phyloP scores from a whole-genome alignment of 208 protist species.

The Trypanosoma congolense region DNA sequence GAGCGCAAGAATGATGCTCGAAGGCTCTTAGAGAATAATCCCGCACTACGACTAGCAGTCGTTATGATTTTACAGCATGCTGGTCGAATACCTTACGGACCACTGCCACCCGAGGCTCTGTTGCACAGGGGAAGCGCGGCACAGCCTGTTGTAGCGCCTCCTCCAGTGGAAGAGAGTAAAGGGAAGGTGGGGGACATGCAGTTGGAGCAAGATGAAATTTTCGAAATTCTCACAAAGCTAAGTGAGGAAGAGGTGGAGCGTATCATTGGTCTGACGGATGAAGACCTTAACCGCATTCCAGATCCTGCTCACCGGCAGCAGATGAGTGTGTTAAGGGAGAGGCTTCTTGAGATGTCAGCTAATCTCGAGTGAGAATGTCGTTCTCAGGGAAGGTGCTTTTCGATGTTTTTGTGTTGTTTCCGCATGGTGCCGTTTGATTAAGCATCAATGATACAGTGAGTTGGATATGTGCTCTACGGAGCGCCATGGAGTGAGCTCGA shows the following conservation, averaged over 20 bases:
- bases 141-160: slow-evolving; percentile 4
- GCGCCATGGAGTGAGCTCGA: not conserved
- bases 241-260: slow-evolving; percentile 77
- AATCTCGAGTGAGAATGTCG: slow-evolving; percentile 34
- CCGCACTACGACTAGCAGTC: slow-evolving; percentile 61
- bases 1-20: slow-evolving; percentile 62
- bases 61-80: slow-evolving; percentile 85
- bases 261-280: slow-evolving; percentile 58
- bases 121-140: slow-evolving; percentile 11
- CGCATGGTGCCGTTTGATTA: too few species aligned
- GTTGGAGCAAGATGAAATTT: slow-evolving; percentile 59
- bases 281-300: slow-evolving; percentile 54
- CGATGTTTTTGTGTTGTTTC: too few species aligned
- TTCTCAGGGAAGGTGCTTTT: too few species aligned
- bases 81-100: slow-evolving; percentile 36
- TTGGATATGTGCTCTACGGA: too few species aligned
- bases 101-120: slow-evolving; percentile 52
- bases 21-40: slow-evolving; percentile 56
- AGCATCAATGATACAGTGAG: too few species aligned
- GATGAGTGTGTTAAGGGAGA: slow-evolving; percentile 51
- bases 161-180: slow-evolving; percentile 5
- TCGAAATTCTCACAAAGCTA: slow-evolving; percentile 69
- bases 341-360: slow-evolving; percentile 62
- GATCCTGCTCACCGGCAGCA: slow-evolving; percentile 60
- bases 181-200: slow-evolving; percentile 22